These are phyloP conservation scores for Fragaria nilgerrensis DNA, from an alignment of 306 rosid species.

Conservation along the genomic window DNA sequence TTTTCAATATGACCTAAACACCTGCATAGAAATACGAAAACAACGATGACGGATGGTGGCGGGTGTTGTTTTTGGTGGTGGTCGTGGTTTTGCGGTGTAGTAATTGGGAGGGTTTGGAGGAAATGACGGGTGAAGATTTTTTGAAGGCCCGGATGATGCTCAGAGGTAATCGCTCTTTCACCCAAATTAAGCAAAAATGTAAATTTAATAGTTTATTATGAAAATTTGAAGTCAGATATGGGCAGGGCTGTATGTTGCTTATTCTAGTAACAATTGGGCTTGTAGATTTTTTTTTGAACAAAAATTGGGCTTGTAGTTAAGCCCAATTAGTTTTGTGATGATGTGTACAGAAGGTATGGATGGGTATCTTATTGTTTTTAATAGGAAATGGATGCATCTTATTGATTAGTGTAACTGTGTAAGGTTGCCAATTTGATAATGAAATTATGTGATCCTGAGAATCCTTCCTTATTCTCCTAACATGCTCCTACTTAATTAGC, in stretches of 20 bases:
- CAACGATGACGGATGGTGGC: neutral
- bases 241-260: neutral
- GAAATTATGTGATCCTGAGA: no score
- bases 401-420: neutral
- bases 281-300: no score
- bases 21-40: no score
- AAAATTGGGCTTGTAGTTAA: neutral
- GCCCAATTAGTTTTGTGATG: neutral
- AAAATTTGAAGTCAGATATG: neutral
- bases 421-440: neutral
- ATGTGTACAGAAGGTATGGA: no score
- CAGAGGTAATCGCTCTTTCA: neutral
- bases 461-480: neutral
- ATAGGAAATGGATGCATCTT: no score
- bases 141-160: neutral
- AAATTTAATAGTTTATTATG: no score
- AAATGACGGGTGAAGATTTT: conserved; percentile 31
- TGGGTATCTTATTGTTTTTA: no score
- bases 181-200: neutral
- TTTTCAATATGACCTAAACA: no score
- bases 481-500: neutral
- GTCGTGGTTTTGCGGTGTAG: neutral
- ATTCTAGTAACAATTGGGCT: neutral
- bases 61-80: conserved; percentile 11
- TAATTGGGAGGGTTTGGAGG: neutral